Percentiles rank a stretch among this genome's conserved stretches.
Conservation (phyloP, 371 early-diverging fungal species). For the Mortierella sp. region DNA sequence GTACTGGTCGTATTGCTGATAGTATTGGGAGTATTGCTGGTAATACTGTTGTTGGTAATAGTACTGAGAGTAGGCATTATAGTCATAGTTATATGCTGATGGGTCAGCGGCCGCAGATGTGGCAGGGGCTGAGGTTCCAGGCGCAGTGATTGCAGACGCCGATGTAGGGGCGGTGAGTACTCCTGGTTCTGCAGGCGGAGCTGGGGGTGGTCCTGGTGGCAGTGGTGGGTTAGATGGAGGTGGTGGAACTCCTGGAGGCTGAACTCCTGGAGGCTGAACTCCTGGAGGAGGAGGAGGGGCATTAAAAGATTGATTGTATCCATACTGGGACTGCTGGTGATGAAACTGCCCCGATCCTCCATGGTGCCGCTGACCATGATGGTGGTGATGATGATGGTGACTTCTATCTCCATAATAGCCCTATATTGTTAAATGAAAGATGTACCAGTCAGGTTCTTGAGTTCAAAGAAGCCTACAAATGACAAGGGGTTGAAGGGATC, state of each 20-base stretch:
- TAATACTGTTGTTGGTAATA: constrained; percentile 53
- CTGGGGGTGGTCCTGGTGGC: constrained; percentile 43
- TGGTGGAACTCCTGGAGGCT: background rate
- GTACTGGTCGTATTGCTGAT: constrained; percentile 53
- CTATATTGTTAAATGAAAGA: constrained; percentile 23
- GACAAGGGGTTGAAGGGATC: background rate
- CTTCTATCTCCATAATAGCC: constrained; percentile 16
- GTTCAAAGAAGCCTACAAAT: constrained; percentile 11
- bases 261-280: background rate
- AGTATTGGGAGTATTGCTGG: constrained; percentile 53
- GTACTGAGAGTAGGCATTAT: constrained; percentile 58
- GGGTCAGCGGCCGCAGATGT: constrained; percentile 27
- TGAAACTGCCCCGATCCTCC: constrained; percentile 12
- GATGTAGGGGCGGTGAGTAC: constrained; percentile 7
- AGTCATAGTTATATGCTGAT: constrained; percentile 54
- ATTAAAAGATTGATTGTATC: constrained; percentile 10
- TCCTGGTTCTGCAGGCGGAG: constrained; percentile 21
- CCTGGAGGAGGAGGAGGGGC: constrained; percentile 17
- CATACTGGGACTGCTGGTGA: constrained; percentile 20
- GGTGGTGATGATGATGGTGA: constrained; percentile 19
- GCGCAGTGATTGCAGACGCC: constrained; percentile 2
- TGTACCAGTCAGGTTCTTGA: constrained; percentile 19
- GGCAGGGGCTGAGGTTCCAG: constrained; percentile 14
- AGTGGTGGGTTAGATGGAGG: constrained; percentile 47
- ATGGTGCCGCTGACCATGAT: constrained; percentile 25